phyloP scores from a whole-genome alignment of 345 rosid genomes.

The Populus tremula region DNA sequence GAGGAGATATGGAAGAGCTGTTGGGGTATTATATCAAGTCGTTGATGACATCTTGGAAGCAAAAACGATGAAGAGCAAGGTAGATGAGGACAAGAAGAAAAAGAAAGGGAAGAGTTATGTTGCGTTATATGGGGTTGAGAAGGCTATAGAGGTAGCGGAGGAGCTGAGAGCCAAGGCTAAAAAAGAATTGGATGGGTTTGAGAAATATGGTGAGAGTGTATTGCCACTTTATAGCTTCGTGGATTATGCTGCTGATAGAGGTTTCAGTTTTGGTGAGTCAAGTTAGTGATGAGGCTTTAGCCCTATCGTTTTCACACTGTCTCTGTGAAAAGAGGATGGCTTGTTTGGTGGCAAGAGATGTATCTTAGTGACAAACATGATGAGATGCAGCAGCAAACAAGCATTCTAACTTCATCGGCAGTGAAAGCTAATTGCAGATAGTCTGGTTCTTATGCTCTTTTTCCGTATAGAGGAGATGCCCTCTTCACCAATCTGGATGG shows the following conservation, averaged over 20 bases:
- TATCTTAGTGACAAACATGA: background rate
- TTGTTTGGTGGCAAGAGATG: background rate
- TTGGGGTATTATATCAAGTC: constrained; percentile 79
- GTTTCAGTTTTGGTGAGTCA: constrained; percentile 36
- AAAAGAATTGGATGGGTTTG: constrained; percentile 58
- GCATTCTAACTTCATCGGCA: background rate
- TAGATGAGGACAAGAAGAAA: constrained; percentile 23
- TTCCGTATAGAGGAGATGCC: background rate
- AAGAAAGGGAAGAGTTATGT: constrained; percentile 55
- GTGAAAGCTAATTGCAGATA: background rate
- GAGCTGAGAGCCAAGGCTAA: constrained; percentile 62
- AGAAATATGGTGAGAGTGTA: constrained; percentile 57
- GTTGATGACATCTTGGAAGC: constrained; percentile 63
- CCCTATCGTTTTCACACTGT: background rate
- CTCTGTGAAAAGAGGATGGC: background rate
- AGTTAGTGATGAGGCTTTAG: background rate
- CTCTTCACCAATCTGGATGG: too few species aligned
- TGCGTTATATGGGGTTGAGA: constrained; percentile 53
- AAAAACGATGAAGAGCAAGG: constrained; percentile 15
- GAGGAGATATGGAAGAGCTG: constrained; percentile 82
- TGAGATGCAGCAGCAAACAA: background rate
- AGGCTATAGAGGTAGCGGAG: constrained; percentile 62
- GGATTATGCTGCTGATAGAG: constrained; percentile 68
- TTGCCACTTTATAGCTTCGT: constrained; percentile 78
- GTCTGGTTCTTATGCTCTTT: background rate